Base-by-base conservation (phyloP, 148 eudicot species). In the Vaccinium darrowii region DNA sequence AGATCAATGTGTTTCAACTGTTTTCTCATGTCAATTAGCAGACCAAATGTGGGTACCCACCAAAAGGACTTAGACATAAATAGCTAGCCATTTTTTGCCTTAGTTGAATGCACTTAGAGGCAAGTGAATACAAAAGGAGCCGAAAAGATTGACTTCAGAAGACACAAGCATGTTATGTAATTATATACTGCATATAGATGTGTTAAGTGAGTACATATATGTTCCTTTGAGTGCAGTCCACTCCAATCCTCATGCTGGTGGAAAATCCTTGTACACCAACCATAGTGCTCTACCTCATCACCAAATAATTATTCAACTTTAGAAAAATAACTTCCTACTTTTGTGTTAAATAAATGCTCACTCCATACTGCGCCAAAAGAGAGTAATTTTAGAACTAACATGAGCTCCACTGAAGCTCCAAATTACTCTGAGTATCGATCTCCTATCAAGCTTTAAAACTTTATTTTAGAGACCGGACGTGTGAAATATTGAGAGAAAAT, bases 171-270 rank as follows among this genome's bases (percentile, higher is more conserved):
- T 84, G 88, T 67, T 86, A 19, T 33, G 50, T 52, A 15, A 65
- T 65, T 65, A 63, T 67, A 72, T 72, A 33, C 5, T 3, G 6
- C 30, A 5, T 72, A 33, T 72, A 5, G 81, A 30, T 79, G 79
- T 54, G 43, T 56, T 27, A 65, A 23, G 19, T 36, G 47, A 43
- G 30, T 39, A 60, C 51, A 75, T 87, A 19, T 82, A 83, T 49
- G 79, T 90, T 90, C 88, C 91, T 91, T 94, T 91, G 95, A 93
- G 95, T 94, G 90, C 93, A 94, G 91, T 94, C 91, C 92, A 94
- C 98, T 93, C 82, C 91, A 89, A 47, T 19, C 39, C 87, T 67
- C 71, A 52, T 81, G 79, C 84, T 39, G 60, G 43, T 50, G 76
- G 86, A 84, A 69, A 71, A 89, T 83, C 74, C 69, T 81, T 50